Base-by-base conservation (phyloP, 139 green algal genomes). In the Helicosporidium sp. region DNA sequence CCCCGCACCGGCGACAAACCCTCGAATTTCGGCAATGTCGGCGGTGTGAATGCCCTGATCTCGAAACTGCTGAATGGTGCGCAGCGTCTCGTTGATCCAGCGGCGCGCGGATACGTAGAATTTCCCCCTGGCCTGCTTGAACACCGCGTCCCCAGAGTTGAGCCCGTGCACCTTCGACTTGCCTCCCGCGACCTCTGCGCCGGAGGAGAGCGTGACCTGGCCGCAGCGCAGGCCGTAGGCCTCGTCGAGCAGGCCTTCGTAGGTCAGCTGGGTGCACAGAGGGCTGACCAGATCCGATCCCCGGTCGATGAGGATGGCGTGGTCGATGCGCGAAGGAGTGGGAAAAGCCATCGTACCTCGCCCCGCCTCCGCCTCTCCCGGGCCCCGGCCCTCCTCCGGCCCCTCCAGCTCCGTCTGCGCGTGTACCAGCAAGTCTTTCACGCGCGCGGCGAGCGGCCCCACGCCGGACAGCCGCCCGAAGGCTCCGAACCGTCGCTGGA, bases 161-260 rank as follows among this genome's bases (percentile, higher is more conserved):
- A 78, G 51, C 12, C 54, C 52, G 7, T 43, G 48, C 37, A 68
- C 48, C 48, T 68, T 66, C 6, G 41, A 39, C 17, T 8, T 16
- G 6, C 6, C 44, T 46, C 29, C 41, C 7, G 12, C 13, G 7
- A 24, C 27, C 18, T 7, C 27, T 23, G 12, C 44, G 18, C 7
- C 29, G 13, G 44, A 50, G 12, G 18, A 7, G 44, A 27, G 18
- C 15, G 16, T 17, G 17, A 22, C 29, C 39, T 67, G 60, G 27
- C 60, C 60, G 48, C 51, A 67, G 16, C 55, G 66, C 49, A 94
- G 85, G 31, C 75, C 66, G 12, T 85, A 69, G 2, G 89, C 59
- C 64, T 97, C 86, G 49, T 95, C 87, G 0, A 94, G 62, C 26
- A 95, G 68, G 6, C 87, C 87, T 55, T 95, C 87, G 56, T 94